Percentiles rank a stretch among this genome's conserved stretches.
Evolutionary conservation across 2,329 filamentous ascomycete genomes (phyloP).

Genomic region (Emmonsia crescens): DNA sequence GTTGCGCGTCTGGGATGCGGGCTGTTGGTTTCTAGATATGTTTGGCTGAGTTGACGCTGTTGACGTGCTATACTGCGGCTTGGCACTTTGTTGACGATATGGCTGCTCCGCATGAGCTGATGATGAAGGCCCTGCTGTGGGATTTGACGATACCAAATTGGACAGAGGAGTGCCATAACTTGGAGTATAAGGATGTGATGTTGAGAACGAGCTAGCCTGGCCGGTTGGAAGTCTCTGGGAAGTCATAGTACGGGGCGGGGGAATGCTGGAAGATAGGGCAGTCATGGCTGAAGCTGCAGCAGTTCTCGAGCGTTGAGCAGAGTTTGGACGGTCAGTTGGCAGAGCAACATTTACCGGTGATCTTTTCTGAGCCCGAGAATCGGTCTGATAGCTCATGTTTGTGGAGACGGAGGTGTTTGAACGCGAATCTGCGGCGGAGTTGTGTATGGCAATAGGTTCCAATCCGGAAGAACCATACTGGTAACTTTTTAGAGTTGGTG

Average conservation of each 20-base stretch:
- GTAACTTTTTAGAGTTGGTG: neutral
- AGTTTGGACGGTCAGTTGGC: slow-evolving; percentile 6
- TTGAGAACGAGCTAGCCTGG: neutral
- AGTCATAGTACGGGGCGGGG: neutral
- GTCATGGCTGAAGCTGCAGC: slow-evolving; percentile 12
- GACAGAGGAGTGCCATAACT: neutral
- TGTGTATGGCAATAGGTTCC: neutral
- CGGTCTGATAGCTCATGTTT: neutral
- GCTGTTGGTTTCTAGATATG: neutral
- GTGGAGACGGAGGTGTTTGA: neutral
- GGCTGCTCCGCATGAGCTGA: neutral
- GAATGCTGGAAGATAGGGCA: slow-evolving; percentile 9
- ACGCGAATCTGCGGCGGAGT: neutral
- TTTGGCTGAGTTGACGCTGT: slow-evolving; percentile 4
- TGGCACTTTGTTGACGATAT: neutral
- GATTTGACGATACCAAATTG: neutral
- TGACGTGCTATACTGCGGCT: slow-evolving; percentile 6
- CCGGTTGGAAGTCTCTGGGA: slow-evolving; percentile 2
- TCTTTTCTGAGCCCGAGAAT: neutral
- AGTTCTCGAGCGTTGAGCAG: slow-evolving; percentile 9
- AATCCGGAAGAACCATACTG: neutral
- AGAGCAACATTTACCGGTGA: neutral
- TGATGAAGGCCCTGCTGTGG: neutral
- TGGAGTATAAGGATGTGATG: neutral
- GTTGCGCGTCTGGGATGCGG: neutral